Evolutionary conservation across 2,329 filamentous ascomycete genomes (phyloP), one percentile per base, ranked within the genome.

Genomic region (Calonectria multiphialidica): DNA sequence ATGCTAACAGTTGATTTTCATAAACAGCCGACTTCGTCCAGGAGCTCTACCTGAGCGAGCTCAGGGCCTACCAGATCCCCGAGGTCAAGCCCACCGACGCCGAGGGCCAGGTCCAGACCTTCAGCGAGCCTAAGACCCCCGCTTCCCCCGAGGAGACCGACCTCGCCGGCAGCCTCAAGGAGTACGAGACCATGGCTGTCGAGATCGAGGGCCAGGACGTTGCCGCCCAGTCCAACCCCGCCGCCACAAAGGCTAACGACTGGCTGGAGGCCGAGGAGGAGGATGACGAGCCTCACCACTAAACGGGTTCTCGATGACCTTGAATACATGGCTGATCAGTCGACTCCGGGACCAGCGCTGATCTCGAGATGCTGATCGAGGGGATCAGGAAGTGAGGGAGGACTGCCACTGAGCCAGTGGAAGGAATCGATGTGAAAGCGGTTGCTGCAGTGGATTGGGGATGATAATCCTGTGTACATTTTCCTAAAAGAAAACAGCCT

Each of bases 41-140:
- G 88, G 96, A 98, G 85, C 91, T 99, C 83, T 99, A 99, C 90
- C 92, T 99, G 80, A 94, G 93, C 86, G 96, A 98, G 88, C 92
- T 99, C 84, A 97, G 96, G 88, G 91, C 92, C 87, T 98, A 98
- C 93, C 98, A 98, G 91, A 88, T 93, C 76, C 89, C 94, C 70
- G 88, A 92, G 78, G 84, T 96, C 87, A 98, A 98, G 90, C 90
- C 95, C 76, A 91, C 91, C 81, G 97, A 98, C 83, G 89, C 96
- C 83, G 93, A 96, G 80, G 96, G 95, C 83, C 94, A 98, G 81
- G 97, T 98, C 81, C 94, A 97, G 85, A 94, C 92, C 85, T 99
- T 98, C 90, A 83, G 84, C 82, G 84, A 93, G 77, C 97, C 97
- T 81, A 92, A 94, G 85, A 86, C 95, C 71, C 96, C 97, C 82